phyloP scores from a whole-genome alignment of 768 basidiomycete species.

The Rubroboletus satanas region DNA sequence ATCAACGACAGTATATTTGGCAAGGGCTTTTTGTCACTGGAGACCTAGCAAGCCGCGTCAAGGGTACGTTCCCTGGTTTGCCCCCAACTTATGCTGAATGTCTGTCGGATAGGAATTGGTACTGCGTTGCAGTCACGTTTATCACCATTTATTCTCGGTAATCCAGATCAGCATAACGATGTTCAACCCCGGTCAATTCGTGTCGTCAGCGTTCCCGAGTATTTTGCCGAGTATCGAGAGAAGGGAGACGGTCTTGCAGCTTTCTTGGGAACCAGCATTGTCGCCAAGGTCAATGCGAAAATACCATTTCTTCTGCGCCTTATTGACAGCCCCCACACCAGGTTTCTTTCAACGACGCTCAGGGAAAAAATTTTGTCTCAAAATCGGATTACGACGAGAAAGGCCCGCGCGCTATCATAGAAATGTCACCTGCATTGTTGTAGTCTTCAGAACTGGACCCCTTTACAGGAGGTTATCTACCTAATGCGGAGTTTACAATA shows the following conservation, averaged over 20 bases:
- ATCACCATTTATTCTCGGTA: constrained; percentile 55
- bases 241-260: constrained; percentile 78
- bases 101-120: constrained; percentile 47
- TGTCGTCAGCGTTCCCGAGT: constrained; percentile 72
- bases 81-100: background rate
- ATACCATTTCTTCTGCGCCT: background rate
- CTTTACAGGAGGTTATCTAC: constrained; percentile 3
- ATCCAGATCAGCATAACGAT: constrained; percentile 63
- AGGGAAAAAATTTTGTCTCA: constrained; percentile 67
- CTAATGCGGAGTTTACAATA: constrained; percentile 24
- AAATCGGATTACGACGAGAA: constrained; percentile 72
- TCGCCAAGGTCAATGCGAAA: constrained; percentile 63
- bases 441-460: constrained; percentile 29
- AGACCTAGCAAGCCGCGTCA: constrained; percentile 64
- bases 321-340: constrained; percentile 25
- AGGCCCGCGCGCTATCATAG: constrained; percentile 73
- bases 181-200: constrained; percentile 66
- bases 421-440: constrained; percentile 70
- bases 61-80: constrained; percentile 45
- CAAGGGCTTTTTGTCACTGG: constrained; percentile 80
- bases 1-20: constrained; percentile 70
- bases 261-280: constrained; percentile 78
- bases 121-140: constrained; percentile 70
- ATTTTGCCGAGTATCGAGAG: constrained; percentile 87
- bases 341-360: constrained; percentile 72